phyloP scores from a whole-genome alignment of 208 protist genomes.

The Leishmania major region DNA sequence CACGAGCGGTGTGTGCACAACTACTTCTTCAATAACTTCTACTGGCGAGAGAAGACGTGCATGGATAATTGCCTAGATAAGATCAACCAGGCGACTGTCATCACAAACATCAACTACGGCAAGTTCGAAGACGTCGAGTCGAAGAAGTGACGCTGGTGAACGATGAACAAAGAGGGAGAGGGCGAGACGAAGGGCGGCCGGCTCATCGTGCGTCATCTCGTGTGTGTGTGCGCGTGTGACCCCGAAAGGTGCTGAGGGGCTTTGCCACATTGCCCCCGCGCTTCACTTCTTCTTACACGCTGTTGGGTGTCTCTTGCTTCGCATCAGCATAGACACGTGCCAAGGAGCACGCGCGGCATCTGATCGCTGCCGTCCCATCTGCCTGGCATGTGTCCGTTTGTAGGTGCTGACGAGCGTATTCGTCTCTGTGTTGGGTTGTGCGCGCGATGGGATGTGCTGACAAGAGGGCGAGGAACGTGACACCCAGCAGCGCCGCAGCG shows the following conservation, averaged over 20 bases:
- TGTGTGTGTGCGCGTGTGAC: neutral
- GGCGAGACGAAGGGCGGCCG: neutral
- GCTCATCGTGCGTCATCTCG: neutral
- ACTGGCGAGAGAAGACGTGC: slow-evolving; percentile 72
- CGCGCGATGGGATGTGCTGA: neutral
- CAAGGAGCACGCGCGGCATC: no score
- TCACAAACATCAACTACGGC: slow-evolving; percentile 85
- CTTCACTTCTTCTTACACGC: no score
- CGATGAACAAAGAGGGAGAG: neutral
- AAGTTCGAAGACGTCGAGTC: slow-evolving; percentile 72
- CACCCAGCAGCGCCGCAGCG: neutral
- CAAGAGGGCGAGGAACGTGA: neutral
- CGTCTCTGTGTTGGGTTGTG: neutral
- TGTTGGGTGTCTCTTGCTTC: neutral
- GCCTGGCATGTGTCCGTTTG: neutral
- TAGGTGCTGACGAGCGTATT: neutral
- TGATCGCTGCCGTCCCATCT: no score
- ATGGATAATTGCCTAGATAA: slow-evolving; percentile 92
- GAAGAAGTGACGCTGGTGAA: slow-evolving; percentile 17
- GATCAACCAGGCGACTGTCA: slow-evolving; percentile 80
- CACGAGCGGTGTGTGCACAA: slow-evolving; percentile 82
- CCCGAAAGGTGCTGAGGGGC: neutral
- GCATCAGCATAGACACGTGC: no score
- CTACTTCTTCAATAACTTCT: slow-evolving; percentile 86
- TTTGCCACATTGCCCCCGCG: neutral